Evolutionary conservation across 192 early-diverging fungal species (phyloP).

Genomic region (Backusella luteola): DNA sequence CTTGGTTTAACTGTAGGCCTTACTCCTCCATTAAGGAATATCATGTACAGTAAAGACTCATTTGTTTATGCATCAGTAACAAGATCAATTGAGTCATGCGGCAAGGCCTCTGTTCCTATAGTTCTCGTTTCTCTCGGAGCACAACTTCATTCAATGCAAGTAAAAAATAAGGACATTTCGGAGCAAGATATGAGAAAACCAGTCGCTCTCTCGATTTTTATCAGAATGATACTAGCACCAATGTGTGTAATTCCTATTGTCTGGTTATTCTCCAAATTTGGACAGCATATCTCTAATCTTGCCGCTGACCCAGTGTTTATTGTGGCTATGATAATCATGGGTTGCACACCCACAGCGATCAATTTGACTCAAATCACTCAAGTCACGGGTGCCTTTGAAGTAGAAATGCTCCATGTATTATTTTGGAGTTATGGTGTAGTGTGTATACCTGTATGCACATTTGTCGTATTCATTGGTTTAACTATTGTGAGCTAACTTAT

Average conservation of each 20-base stretch:
- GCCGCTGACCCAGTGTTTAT: slow-evolving; percentile 64
- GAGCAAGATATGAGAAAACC: slow-evolving; percentile 22
- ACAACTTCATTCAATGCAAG: slow-evolving; percentile 42
- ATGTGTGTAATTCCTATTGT: slow-evolving; percentile 38
- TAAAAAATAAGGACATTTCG: neutral
- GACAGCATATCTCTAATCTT: slow-evolving; percentile 35
- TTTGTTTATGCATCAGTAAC: slow-evolving; percentile 52
- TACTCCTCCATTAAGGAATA: slow-evolving; percentile 52
- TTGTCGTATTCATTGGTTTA: slow-evolving; percentile 30
- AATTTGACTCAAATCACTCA: slow-evolving; percentile 71
- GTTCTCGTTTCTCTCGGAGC: slow-evolving; percentile 75
- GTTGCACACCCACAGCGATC: slow-evolving; percentile 69
- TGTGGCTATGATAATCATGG: slow-evolving; percentile 59
- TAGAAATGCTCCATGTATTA: slow-evolving; percentile 62
- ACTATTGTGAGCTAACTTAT: slow-evolving; percentile 20
- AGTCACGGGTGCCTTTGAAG: slow-evolving; percentile 66
- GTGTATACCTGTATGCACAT: slow-evolving; percentile 34
- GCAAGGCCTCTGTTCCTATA: slow-evolving; percentile 75
- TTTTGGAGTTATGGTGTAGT: slow-evolving; percentile 65
- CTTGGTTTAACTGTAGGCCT: slow-evolving; percentile 65
- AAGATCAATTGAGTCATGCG: slow-evolving; percentile 68
- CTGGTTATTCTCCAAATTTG: slow-evolving; percentile 16
- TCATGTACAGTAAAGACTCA: slow-evolving; percentile 58
- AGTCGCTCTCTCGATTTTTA: slow-evolving; percentile 23
- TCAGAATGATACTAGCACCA: slow-evolving; percentile 38